A percentile compares a stretch with the other conserved stretches of the same genome.
These are phyloP conservation scores for Colletotrichum musae DNA, from an alignment of 2,329 filamentous ascomycete species.

Conservation along the genomic window DNA sequence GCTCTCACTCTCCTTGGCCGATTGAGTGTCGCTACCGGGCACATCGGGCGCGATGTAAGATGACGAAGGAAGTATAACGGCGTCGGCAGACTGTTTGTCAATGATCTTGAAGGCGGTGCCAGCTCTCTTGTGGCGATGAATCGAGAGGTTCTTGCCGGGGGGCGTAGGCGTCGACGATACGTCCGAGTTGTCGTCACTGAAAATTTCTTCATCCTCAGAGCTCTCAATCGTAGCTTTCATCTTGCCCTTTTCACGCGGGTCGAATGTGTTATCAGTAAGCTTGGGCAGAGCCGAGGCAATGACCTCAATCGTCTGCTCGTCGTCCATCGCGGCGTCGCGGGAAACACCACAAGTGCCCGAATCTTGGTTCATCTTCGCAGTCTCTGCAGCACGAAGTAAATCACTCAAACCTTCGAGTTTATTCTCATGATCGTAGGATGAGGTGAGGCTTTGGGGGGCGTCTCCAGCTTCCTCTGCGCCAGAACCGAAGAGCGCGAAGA, in stretches of 20 bases:
- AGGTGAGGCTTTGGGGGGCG: background rate
- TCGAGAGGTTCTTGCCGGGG: constrained; percentile 1
- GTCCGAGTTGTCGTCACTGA: background rate
- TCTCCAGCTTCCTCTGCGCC: background rate
- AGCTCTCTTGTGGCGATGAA: constrained; percentile 32
- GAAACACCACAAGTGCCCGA: background rate
- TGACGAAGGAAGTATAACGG: constrained; percentile 18
- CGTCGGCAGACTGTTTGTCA: constrained; percentile 10
- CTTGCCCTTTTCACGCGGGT: background rate
- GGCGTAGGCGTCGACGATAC: background rate
- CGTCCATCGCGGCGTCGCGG: background rate
- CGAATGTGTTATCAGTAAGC: background rate
- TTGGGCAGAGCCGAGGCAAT: background rate
- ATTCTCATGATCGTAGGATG: background rate
- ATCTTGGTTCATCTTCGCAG: background rate
- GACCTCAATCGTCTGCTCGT: background rate
- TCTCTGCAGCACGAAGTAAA: background rate
- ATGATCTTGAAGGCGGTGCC: constrained; percentile 27
- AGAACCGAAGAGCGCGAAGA: constrained; percentile 26
- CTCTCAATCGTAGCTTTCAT: background rate
- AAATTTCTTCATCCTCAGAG: background rate
- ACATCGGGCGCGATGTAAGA: background rate
- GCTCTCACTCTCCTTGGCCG: background rate
- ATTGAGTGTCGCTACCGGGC: background rate
- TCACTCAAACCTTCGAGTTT: background rate